Percentiles rank a stretch among this genome's conserved stretches.
Conservation (phyloP, 805 yeast species). For the Candida anglica region DNA sequence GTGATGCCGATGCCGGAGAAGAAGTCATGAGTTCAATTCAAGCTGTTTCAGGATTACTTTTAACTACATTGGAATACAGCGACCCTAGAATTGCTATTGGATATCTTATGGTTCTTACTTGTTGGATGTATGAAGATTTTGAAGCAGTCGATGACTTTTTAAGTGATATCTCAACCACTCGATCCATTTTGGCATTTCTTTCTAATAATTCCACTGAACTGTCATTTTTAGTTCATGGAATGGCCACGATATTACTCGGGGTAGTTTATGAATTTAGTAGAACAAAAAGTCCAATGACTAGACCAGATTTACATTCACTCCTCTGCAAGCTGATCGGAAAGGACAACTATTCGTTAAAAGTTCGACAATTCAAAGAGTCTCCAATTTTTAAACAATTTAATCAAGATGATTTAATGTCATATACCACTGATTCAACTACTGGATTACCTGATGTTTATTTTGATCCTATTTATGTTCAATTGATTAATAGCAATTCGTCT, state of each 20-base stretch:
- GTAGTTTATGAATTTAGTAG: constrained; percentile 73
- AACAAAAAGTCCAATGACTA: constrained; percentile 54
- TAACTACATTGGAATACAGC: constrained; percentile 52
- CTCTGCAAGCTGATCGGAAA: constrained; percentile 73
- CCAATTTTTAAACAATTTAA: constrained; percentile 48
- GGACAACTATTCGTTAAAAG: constrained; percentile 70
- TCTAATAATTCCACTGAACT: constrained; percentile 44
- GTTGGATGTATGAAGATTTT: constrained; percentile 76
- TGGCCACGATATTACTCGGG: constrained; percentile 70
- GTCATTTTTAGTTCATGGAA: constrained; percentile 61
- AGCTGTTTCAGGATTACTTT: constrained; percentile 70
- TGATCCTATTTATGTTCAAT: constrained; percentile 54
- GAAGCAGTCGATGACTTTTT: constrained; percentile 74
- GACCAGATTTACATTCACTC: constrained; percentile 58
- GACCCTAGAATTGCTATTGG: constrained; percentile 80
- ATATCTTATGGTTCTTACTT: constrained; percentile 66
- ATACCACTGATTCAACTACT: constrained; percentile 59
- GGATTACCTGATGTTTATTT: constrained; percentile 87
- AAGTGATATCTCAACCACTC: constrained; percentile 60
- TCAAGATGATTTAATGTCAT: constrained; percentile 45
- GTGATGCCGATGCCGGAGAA: constrained; percentile 60
- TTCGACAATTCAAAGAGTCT: constrained; percentile 67
- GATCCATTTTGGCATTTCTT: constrained; percentile 64
- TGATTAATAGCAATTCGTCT: constrained; percentile 64
- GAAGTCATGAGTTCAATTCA: constrained; percentile 69